Percentiles rank a stretch among this genome's conserved stretches.
phyloP scores from a whole-genome alignment of 306 rosid genomes.

The Mucuna pruriens region DNA sequence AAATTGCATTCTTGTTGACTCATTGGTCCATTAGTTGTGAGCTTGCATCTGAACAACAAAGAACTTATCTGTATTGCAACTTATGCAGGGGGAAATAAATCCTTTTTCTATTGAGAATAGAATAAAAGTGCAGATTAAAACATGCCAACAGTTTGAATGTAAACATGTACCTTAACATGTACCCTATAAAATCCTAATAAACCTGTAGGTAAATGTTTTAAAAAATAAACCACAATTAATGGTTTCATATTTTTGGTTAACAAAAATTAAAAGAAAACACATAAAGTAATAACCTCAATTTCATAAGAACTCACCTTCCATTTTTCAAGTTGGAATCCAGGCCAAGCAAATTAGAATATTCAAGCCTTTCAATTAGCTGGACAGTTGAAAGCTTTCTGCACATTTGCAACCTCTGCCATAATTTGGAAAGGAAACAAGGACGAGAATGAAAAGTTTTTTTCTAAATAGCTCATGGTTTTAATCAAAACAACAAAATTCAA shows the following conservation, averaged over 20 bases:
- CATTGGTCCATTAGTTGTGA: constrained; percentile 21
- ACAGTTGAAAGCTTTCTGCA: constrained; percentile 80
- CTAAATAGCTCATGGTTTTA: constrained; percentile 1
- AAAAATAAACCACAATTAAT: neutral
- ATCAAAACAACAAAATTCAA: constrained; percentile 29
- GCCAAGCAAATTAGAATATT: constrained; percentile 89
- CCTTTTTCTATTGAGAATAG: neutral
- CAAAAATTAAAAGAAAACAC: constrained; percentile 7
- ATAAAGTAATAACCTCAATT: constrained; percentile 18
- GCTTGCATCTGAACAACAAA: constrained; percentile 9
- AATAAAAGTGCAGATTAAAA: constrained; percentile 1
- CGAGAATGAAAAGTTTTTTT: constrained; percentile 26
- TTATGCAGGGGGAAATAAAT: neutral
- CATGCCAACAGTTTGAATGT: constrained; percentile 10
- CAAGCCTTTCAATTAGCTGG: constrained; percentile 75
- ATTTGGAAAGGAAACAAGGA: constrained; percentile 26
- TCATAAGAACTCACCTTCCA: constrained; percentile 71
- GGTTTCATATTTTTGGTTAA: neutral
- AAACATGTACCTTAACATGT: neutral
- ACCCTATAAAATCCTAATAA: neutral
- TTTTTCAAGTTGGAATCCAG: constrained; percentile 69
- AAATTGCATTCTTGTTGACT: constrained; percentile 17
- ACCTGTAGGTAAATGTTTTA: constrained; percentile 1
- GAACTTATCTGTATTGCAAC: neutral
- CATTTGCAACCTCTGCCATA: constrained; percentile 66